Evolutionary conservation across 2,329 filamentous ascomycete species (phyloP).

Genomic region (Exophiala bonariae): DNA sequence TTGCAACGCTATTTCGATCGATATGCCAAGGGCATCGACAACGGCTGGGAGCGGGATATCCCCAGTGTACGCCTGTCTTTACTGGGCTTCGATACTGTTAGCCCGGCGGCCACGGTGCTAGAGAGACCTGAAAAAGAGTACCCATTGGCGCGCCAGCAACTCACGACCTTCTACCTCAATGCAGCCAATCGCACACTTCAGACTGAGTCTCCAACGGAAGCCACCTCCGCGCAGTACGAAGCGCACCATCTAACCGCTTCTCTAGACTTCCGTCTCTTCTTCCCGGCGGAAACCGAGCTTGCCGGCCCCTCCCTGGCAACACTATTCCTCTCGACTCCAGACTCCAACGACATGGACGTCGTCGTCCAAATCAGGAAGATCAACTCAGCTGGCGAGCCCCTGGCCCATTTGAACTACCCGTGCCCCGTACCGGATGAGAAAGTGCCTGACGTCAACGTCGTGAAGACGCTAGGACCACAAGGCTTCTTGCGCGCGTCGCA

Average conservation of each 20-base stretch:
- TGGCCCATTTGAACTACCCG: slow-evolving; percentile 47
- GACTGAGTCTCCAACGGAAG: too few relatives aligned
- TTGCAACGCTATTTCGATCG: slow-evolving; percentile 46
- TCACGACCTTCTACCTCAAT: not conserved
- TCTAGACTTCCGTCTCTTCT: slow-evolving; percentile 9
- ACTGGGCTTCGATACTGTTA: slow-evolving; percentile 3
- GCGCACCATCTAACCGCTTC: too few relatives aligned
- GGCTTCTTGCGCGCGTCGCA: slow-evolving; percentile 49
- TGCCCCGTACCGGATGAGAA: slow-evolving; percentile 37
- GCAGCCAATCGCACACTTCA: not conserved
- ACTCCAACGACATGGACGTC: slow-evolving; percentile 46
- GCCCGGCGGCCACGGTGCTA: not conserved
- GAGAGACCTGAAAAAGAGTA: not conserved
- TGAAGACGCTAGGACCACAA: slow-evolving; percentile 42
- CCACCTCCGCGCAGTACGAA: too few relatives aligned
- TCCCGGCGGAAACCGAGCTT: slow-evolving; percentile 27
- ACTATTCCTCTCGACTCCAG: slow-evolving; percentile 45
- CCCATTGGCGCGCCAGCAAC: not conserved
- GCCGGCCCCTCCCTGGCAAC: slow-evolving; percentile 49
- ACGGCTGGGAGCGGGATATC: slow-evolving; percentile 48
- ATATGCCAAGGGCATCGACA: slow-evolving; percentile 45
- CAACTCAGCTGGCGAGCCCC: slow-evolving; percentile 42
- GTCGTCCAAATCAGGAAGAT: slow-evolving; percentile 47
- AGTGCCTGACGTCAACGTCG: slow-evolving; percentile 39
- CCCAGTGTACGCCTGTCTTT: slow-evolving; percentile 39